Base-by-base conservation (phyloP, 495 filamentous ascomycete species). In the Bathelium albidoporum region DNA sequence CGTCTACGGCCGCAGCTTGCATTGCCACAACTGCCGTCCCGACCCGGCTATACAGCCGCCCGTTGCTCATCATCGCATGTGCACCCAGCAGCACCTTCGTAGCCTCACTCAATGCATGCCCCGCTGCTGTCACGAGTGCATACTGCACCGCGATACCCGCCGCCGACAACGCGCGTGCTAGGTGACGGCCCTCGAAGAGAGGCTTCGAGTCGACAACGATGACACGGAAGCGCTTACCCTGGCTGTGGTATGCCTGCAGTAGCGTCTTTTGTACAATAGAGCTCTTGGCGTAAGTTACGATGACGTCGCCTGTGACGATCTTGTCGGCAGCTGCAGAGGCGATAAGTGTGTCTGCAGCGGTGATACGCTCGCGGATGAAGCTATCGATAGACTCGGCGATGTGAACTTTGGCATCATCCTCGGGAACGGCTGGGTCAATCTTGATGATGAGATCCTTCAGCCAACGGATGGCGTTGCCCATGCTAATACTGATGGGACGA, bases 401-500 rank as follows among this genome's bases (percentile, higher is more conserved):
- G 10, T 83, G 75, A 24, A 82, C 76, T 77, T 96, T 97, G 5
- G 93, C 90, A 20, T 85, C 80, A 2, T 82, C 73, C 66, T 98
- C 91, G 16, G 89, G 83, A 7, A 84, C 82, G 64, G 88, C 85
- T 12, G 91, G 89, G 71, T 96, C 91, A 64, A 96, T 84, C 58
- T 85, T 87, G 60, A 88, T 84, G 73, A 98, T 91, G 70, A 87
- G 82, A 32, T 94, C 80, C 77, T 98, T 98, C 22, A 98, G 81
- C 77, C 91, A 90, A 41, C 95, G 84, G 73, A 98, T 96, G 22
- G 91, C 90, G 74, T 97, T 97, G 62, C 95, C 92, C 85, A 96
- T 93, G 45, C 88, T 88, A 73, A 94, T 90, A 59, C 89, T 92
- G 74, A 97, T 88, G 12, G 94, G 91, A 5, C 94, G 87, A 71